Base-by-base conservation (phyloP, 2,329 filamentous ascomycete genomes). In the Calonectria pseudoreteaudii region DNA sequence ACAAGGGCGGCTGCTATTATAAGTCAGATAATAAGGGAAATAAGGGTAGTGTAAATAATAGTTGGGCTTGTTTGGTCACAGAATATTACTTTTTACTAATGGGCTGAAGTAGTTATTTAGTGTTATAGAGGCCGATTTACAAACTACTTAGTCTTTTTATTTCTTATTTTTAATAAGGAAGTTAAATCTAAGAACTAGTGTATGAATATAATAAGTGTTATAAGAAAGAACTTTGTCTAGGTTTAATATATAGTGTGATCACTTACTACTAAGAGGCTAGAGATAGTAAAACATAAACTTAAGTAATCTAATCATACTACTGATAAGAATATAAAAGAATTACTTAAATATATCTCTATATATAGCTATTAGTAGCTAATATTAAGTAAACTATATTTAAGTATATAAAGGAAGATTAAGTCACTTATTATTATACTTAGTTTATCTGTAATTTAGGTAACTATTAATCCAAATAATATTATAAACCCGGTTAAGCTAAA, bases 401-500 rank as follows among this genome's bases (percentile, higher is more conserved):
- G 23, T 3, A 67, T 73, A 44, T 49, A 50, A 2, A 34, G 44
- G 20, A 73, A 75, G 64, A 71, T 75, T 9, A 66, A 68, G 47
- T 16, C 67, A 2, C 26, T 71, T 5, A 73, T 75, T 18, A 66
- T 75, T 28, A 38, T 49, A 28, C 47, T 71, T 23, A 65, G 49
- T n/a, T 56, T 71, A 28, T 67, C 53, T 8, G 67, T 67, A 7
- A 73, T 75, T 49, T 73, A 62, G 65, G 62, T 73, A 34, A 75
- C 67, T 30, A 4, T 75, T 13, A 75, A 75, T 50, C 70, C 67
- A 26, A 73, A 70, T 62, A 49, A 75, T 26, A 73, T 73, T 26
- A 66, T 20, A 30, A 65, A 65, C 26, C 56, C 68, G 16, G 34
- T 70, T 31, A 70, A 70, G n/a, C 41, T 66, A 28, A 36, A 4